A percentile compares a stretch with the other conserved stretches of the same genome.
Conservation (phyloP, 2,329 filamentous ascomycete genomes). For the Ambrosiella beaveri region DNA sequence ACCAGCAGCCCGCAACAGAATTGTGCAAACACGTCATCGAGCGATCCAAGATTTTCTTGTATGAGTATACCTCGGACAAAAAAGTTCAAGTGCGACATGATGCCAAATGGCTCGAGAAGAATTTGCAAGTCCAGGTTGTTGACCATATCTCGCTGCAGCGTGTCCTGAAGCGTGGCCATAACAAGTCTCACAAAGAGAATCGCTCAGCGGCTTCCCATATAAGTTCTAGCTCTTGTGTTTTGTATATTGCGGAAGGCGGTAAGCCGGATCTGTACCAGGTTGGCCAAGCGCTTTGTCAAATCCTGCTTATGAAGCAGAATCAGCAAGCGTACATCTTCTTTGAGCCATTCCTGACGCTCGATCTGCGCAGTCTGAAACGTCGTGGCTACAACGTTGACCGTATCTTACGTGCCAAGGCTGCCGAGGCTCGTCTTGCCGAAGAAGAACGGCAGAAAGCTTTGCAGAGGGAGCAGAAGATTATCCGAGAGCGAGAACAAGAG, state of each 20-base stretch:
- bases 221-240: conserved; percentile 36
- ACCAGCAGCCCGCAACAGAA: conserved; percentile 50
- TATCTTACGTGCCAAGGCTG: conserved; percentile 73
- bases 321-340: conserved; percentile 81
- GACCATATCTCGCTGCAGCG: conserved; percentile 60
- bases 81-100: conserved; percentile 71
- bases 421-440: conserved; percentile 75
- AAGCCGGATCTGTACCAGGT: conserved; percentile 80
- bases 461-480: conserved; percentile 52
- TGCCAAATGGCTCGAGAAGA: conserved; percentile 75
- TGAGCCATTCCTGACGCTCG: conserved; percentile 76
- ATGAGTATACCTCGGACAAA: conserved; percentile 54
- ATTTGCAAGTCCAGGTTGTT: conserved; percentile 62
- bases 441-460: conserved; percentile 59
- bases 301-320: conserved; percentile 66
- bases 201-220: conserved; percentile 52
- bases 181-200: conserved; percentile 54
- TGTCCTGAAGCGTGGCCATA: conserved; percentile 49
- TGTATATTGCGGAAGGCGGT: conserved; percentile 57
- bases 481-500: conserved; percentile 37
- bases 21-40: conserved; percentile 73
- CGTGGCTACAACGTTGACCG: conserved; percentile 95
- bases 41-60: conserved; percentile 73
- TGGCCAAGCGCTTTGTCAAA: conserved; percentile 66
- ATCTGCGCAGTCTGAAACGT: conserved; percentile 61